phyloP scores from a whole-genome alignment of 1,139 yeast species.

The Pneumocystis wakefieldiae region DNA sequence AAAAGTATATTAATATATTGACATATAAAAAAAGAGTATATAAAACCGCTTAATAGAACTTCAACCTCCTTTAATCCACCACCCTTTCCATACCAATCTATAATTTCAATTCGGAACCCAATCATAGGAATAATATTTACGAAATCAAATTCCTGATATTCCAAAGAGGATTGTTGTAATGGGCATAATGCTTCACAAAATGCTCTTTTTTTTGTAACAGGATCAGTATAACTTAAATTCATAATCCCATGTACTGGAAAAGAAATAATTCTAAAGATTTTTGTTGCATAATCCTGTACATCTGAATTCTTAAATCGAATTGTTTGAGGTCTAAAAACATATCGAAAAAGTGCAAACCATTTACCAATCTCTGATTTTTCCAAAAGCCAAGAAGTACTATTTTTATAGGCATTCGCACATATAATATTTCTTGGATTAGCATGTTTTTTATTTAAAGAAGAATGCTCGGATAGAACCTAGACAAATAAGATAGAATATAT shows the following conservation, averaged over 20 bases:
- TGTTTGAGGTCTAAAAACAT: constrained; percentile 50
- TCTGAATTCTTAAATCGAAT: constrained; percentile 49
- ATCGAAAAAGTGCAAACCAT: constrained; percentile 51
- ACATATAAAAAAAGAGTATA: background rate
- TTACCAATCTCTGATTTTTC: constrained; percentile 42
- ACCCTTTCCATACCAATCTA: constrained; percentile 52
- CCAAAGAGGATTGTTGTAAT: constrained; percentile 30
- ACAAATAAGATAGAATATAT: constrained; percentile 29
- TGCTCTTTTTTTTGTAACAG: constrained; percentile 35
- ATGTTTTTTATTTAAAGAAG: constrained; percentile 23
- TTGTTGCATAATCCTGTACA: constrained; percentile 38
- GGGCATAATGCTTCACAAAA: constrained; percentile 87
- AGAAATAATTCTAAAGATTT: constrained; percentile 57
- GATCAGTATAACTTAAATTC: constrained; percentile 79
- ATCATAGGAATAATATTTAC: constrained; percentile 53
- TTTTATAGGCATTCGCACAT: constrained; percentile 38
- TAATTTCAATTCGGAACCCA: constrained; percentile 47
- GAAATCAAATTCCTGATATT: constrained; percentile 69
- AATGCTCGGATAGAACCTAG: constrained; percentile 18
- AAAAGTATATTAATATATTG: constrained; percentile 26
- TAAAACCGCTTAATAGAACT: constrained; percentile 42
- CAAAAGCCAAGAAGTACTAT: constrained; percentile 43
- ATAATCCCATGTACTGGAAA: constrained; percentile 76
- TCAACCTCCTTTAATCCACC: constrained; percentile 65
- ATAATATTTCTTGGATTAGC: constrained; percentile 33